These are phyloP conservation scores for Neofusicoccum laricinum DNA, from an alignment of 2,329 filamentous ascomycete species.

Conservation along the genomic window DNA sequence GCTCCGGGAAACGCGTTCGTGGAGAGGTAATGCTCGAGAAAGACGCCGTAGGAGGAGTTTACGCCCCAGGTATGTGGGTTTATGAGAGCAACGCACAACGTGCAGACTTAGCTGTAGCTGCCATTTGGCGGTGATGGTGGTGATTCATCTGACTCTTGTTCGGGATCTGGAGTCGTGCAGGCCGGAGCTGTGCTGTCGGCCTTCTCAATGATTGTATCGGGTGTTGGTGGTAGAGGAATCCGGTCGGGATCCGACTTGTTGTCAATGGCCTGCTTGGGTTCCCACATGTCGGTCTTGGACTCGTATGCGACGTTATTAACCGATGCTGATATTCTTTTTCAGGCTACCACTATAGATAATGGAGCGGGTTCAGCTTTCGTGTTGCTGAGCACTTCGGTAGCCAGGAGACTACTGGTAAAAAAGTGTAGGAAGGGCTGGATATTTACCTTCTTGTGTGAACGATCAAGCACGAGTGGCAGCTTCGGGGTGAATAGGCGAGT, in stretches of 20 bases:
- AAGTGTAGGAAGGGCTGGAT: not conserved
- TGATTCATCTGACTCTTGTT: not conserved
- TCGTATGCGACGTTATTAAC: not conserved
- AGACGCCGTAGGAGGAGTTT: conserved; percentile 17
- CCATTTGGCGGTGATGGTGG: conserved; percentile 24
- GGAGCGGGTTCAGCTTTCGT: not conserved
- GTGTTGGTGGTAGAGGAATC: not conserved
- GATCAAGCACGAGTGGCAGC: too few relatives aligned
- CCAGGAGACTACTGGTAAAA: not conserved
- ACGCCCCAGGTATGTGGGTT: conserved; percentile 34
- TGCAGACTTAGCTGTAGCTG: conserved; percentile 37
- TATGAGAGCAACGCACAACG: conserved; percentile 25
- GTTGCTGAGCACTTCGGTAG: not conserved
- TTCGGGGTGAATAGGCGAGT: too few relatives aligned
- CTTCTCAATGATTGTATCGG: not conserved
- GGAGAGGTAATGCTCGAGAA: conserved; percentile 2
- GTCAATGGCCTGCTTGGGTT: not conserved
- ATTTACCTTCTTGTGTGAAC: not conserved
- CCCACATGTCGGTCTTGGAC: not conserved
- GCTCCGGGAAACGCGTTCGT: conserved; percentile 18
- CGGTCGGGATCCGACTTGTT: not conserved
- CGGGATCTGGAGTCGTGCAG: not conserved
- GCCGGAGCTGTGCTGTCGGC: not conserved
- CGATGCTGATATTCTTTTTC: not conserved
- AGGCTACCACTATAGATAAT: not conserved